A percentile compares a stretch with the other conserved stretches of the same genome.
Conservation (phyloP, 257 asterid species). For the Nicotiana tabacum region DNA sequence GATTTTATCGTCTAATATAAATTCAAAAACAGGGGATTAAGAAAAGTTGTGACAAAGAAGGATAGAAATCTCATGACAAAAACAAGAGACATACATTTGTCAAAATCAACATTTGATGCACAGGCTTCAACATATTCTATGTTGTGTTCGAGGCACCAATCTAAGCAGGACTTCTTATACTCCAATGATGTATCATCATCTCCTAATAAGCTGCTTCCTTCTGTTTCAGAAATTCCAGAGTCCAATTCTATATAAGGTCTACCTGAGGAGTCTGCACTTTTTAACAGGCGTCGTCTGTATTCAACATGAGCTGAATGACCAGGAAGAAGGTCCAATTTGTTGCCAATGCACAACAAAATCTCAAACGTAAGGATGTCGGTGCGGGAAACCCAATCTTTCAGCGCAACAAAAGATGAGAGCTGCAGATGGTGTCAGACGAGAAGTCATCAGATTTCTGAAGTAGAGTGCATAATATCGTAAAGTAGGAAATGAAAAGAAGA, state of each 20-base stretch:
- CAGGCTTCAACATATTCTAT: conserved; percentile 93
- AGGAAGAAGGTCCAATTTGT: conserved; percentile 90
- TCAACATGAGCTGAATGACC: conserved; percentile 79
- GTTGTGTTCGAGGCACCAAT: conserved; percentile 80
- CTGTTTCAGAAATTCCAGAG: conserved; percentile 79
- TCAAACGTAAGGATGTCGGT: conserved; percentile 71
- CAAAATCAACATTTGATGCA: conserved; percentile 78
- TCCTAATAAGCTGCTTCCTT: conserved; percentile 81
- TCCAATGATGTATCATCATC: conserved; percentile 57
- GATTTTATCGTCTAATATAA: neutral
- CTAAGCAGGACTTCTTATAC: conserved; percentile 44
- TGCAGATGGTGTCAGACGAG: conserved; percentile 32
- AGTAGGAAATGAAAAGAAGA: conserved; percentile 3
- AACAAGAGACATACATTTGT: conserved; percentile 57
- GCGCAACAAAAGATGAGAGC: conserved; percentile 64
- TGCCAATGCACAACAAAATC: conserved; percentile 74
- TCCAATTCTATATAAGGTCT: conserved; percentile 34
- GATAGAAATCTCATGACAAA: neutral
- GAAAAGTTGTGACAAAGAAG: neutral
- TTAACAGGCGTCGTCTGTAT: conserved; percentile 60
- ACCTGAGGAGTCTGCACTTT: conserved; percentile 39
- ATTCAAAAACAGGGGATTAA: neutral
- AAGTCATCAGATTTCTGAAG: conserved; percentile 13
- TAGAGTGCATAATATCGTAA: neutral
- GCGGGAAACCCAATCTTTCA: conserved; percentile 67